Evolutionary conservation across 2,329 filamentous ascomycete genomes (phyloP).

Genomic region (Ophiosphaerella korrae): DNA sequence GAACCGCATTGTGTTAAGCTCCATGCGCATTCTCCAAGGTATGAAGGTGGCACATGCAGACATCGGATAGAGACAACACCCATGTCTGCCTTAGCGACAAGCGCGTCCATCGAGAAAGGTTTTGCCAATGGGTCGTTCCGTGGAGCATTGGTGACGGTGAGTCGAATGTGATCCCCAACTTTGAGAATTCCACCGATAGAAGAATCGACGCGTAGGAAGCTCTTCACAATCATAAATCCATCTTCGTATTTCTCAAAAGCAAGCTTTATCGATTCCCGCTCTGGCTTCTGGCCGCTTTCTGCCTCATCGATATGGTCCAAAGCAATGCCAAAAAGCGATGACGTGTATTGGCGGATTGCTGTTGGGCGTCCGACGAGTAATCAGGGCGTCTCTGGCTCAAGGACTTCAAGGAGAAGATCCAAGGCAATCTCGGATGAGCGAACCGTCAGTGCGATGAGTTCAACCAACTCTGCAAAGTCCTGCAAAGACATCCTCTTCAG

Average conservation of each 20-base stretch:
- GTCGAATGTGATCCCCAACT: constrained; percentile 39
- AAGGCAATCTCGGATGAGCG: constrained; percentile 37
- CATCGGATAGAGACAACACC: constrained; percentile 45
- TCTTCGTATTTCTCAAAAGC: constrained; percentile 11
- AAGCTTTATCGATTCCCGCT: constrained; percentile 16
- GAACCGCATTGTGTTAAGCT: constrained; percentile 47
- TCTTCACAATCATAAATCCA: constrained; percentile 17
- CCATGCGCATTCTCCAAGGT: constrained; percentile 48
- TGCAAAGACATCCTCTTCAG: constrained; percentile 30
- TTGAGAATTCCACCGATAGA: constrained; percentile 16
- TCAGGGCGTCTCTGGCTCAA: constrained; percentile 41
- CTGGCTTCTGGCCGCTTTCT: constrained; percentile 9
- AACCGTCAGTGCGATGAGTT: constrained; percentile 40
- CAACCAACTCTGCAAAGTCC: constrained; percentile 36
- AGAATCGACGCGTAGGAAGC: constrained; percentile 24
- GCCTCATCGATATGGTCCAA: constrained; percentile 50
- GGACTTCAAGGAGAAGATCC: constrained; percentile 39
- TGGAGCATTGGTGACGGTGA: constrained; percentile 42
- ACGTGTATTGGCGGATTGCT: constrained; percentile 37
- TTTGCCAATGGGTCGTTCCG: constrained; percentile 34
- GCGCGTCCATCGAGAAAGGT: constrained; percentile 46
- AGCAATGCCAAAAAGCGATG: constrained; percentile 45
- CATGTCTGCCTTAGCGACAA: constrained; percentile 40
- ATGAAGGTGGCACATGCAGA: constrained; percentile 47
- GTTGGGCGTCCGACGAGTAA: constrained; percentile 33